Evolutionary conservation across 176 grass and related monocot species (phyloP), one percentile per base, ranked within the genome.

Genomic region (Poa annua): DNA sequence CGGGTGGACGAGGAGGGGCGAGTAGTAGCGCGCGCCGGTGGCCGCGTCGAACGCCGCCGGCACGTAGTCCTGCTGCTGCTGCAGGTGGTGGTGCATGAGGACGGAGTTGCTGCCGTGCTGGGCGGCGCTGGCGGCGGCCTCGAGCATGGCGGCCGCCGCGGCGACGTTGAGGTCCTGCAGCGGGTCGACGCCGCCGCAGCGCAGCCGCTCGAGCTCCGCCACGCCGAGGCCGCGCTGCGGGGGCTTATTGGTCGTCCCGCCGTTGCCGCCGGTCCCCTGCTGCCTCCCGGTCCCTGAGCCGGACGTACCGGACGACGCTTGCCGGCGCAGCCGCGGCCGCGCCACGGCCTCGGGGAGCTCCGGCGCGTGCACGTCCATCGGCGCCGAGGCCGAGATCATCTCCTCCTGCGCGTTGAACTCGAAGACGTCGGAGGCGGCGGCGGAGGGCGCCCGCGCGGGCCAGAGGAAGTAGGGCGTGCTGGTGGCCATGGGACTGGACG

Each of bases 211-310:
- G 49, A 94, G 92, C 70, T 92, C 89, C 53, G 89, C 89, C 19
- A 94, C 89, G 64, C 92, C 92, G 60, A 94, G 92, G 10, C 92
- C 92, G 12, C 92, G 87, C 87, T 94, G 87, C 38, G 92, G 87
- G 16, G 79, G 41, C 45, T 87, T 88, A 87, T 86, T 94, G 15
- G 34, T 20, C 34, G 42, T 44, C 4, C 35, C 50, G 69, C n/a
- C 41, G 6, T 50, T 67, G 29, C 79, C 59, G 66, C 38, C 14
- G 7, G 16, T 38, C 42, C 24, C 39, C 41, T 42, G 41, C 36
- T 38, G 81, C 51, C 81, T 86, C 68, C 77, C 85, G 0, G 32
- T 45, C 29, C 19, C 84, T 0, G 80, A 62, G 13, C 16, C n/a
- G n/a, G n/a, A n/a, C n/a, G n/a, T n/a, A n/a, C n/a, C 62, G 10